phyloP scores from a whole-genome alignment of 2,329 filamentous ascomycete species.

The Claviceps humidiphila region DNA sequence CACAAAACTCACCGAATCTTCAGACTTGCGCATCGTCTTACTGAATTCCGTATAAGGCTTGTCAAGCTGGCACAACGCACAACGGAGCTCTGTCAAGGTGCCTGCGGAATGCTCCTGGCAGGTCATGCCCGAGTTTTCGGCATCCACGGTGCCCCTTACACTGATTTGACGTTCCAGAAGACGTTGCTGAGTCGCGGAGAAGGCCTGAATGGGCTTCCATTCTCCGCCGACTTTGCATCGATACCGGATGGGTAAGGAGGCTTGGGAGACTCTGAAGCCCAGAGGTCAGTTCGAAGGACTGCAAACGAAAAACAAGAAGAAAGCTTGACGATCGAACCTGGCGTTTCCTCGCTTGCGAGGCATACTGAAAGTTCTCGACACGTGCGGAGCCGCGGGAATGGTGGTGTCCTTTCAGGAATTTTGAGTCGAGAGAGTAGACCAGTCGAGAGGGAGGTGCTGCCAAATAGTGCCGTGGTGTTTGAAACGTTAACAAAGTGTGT shows the following conservation, averaged over 20 bases:
- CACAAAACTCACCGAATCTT: conserved; percentile 16
- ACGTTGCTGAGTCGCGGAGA: conserved; percentile 21
- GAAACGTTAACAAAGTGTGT: neutral
- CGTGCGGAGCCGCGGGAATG: neutral
- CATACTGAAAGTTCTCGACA: neutral
- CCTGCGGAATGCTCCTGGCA: conserved; percentile 21
- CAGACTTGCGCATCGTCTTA: conserved; percentile 15
- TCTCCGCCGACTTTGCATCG: conserved; percentile 24
- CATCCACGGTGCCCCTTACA: conserved; percentile 9
- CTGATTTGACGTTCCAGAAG: conserved; percentile 11
- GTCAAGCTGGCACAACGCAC: conserved; percentile 17
- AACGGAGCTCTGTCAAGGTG: conserved; percentile 14
- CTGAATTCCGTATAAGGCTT: conserved; percentile 18
- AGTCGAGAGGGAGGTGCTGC: too few relatives aligned
- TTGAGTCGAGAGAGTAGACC: neutral
- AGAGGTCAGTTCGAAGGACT: neutral
- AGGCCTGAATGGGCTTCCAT: conserved; percentile 18
- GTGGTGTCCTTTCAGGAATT: neutral
- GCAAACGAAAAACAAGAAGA: neutral
- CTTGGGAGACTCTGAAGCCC: neutral
- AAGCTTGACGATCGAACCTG: neutral
- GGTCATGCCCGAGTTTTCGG: conserved; percentile 22
- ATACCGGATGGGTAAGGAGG: conserved; percentile 9
- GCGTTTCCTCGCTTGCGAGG: neutral
- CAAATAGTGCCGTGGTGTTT: neutral